Conservation (phyloP, 2,329 filamentous ascomycete genomes). For the Fusarium algeriense region DNA sequence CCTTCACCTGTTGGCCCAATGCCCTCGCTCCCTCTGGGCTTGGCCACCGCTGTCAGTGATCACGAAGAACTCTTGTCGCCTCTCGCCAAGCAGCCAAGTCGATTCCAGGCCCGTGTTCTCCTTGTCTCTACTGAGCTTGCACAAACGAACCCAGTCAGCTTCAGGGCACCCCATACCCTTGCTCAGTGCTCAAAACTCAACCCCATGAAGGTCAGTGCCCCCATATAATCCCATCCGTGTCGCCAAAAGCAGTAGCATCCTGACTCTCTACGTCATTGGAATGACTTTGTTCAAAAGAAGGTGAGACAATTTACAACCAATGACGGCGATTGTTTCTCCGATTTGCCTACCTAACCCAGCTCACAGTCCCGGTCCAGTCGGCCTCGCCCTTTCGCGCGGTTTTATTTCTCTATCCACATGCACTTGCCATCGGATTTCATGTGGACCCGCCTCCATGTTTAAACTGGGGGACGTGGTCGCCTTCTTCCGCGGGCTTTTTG, state of each 20-base stretch:
- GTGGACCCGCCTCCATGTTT: conserved; percentile 35
- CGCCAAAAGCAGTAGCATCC: conserved; percentile 25
- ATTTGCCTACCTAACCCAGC: conserved; percentile 7
- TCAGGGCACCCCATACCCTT: conserved; percentile 40
- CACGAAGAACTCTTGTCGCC: conserved; percentile 35
- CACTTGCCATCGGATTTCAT: conserved; percentile 42
- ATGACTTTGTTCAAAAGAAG: conserved; percentile 27
- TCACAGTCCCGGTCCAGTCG: conserved; percentile 5
- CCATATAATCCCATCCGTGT: conserved; percentile 26
- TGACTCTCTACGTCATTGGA: conserved; percentile 44
- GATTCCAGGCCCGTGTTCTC: conserved; percentile 34
- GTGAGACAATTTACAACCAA: conserved; percentile 42
- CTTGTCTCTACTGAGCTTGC: conserved; percentile 24
- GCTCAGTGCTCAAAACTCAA: neutral
- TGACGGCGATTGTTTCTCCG: conserved; percentile 20
- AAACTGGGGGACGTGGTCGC: conserved; percentile 30
- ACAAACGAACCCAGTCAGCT: conserved; percentile 25
- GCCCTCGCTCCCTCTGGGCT: conserved; percentile 5
- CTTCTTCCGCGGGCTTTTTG: conserved; percentile 30
- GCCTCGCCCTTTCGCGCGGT: conserved; percentile 22
- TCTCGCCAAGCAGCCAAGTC: conserved; percentile 35
- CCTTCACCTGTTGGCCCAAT: conserved; percentile 26
- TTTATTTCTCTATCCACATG: conserved; percentile 17
- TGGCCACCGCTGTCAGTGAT: conserved; percentile 33
- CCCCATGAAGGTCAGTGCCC: conserved; percentile 18